Evolutionary conservation across 1,139 yeast genomes (phyloP), one percentile per base, ranked within the genome.

Genomic region (Debaryomyces coudertii): DNA sequence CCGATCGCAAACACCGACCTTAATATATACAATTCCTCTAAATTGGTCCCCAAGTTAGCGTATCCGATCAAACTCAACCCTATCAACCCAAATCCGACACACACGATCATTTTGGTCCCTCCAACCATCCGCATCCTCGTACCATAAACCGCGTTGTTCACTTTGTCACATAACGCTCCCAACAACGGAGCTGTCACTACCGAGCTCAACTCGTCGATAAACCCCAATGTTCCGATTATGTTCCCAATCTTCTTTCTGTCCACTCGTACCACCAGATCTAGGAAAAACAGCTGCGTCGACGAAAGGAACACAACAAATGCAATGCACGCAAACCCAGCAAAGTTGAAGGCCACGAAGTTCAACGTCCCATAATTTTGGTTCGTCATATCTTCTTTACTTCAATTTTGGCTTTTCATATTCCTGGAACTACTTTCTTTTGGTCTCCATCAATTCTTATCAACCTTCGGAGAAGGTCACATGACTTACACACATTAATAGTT

Each of bases 281-380:
- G 68, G 58, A 78, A 83, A 58, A 83, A 85, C 3, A 90, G 82
- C 65, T 85, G 90, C 1, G 89, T 79, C 5, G 89, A 76, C 28
- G 83, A 73, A 43, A 85, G 62, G 57, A 85, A 85, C n/a, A 85
- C 90, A 38, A 83, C 80, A 44, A 83, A 69, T 2, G 88, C 71
- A 27, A 85, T 78, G 40, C 83, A 72, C 28, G 76, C 73, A 56
- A 83, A 80, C 45, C 74, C 77, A 2, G 73, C 54, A 15, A 56
- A 51, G 38, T 60, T 61, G 49, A 66, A 63, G 9, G 65, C 63
- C 14, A 57, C 15, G 8, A 63, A 54, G 46, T 66, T 63, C 16
- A 46, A 12, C n/a, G 50, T 40, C 9, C 56, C 46, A 38, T 60
- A 61, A 29, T 56, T 49, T 8, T 16, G 23, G 28, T 42, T 30